Percentiles rank a stretch among this genome's conserved stretches.
Conservation (phyloP, 768 basidiomycete species). For the Clitopilus hobsonii region DNA sequence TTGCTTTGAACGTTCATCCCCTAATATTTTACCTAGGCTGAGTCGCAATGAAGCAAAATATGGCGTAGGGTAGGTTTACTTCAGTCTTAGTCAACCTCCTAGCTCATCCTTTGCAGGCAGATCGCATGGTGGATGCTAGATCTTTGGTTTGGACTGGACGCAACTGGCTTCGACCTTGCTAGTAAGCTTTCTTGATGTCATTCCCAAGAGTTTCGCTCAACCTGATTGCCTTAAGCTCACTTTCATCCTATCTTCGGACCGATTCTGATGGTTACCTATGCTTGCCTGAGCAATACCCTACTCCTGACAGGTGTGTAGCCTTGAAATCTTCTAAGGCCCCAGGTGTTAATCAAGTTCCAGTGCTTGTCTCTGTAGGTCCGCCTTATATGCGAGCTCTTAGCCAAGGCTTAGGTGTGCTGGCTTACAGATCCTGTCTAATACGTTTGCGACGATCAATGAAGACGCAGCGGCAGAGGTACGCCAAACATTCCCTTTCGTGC, state of each 20-base stretch:
- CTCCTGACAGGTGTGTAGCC: slow-evolving; percentile 87
- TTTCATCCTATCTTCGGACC: slow-evolving; percentile 92
- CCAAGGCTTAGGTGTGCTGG: no score
- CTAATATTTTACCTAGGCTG: slow-evolving; percentile 36
- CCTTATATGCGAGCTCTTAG: no score
- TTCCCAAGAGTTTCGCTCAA: background rate
- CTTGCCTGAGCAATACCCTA: slow-evolving; percentile 88
- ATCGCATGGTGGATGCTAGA: slow-evolving; percentile 97
- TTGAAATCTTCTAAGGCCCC: no score
- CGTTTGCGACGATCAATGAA: slow-evolving; percentile 89
- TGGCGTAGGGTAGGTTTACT: slow-evolving; percentile 20
- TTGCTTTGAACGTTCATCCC: slow-evolving; percentile 1
- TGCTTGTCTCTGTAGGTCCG: slow-evolving; percentile 68
- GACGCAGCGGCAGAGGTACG: slow-evolving; percentile 88
- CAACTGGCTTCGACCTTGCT: slow-evolving; percentile 79
- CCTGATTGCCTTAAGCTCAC: slow-evolving; percentile 33
- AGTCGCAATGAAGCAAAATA: slow-evolving; percentile 52
- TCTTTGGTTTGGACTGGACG: slow-evolving; percentile 93
- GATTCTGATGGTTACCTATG: slow-evolving; percentile 85
- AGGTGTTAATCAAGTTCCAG: no score
- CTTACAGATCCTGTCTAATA: slow-evolving; percentile 96
- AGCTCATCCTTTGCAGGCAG: slow-evolving; percentile 12
- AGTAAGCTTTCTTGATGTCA: slow-evolving; percentile 39
- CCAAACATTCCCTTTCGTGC: background rate
- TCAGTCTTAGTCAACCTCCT: background rate